These are phyloP conservation scores for Fusarium pseudonygamai DNA, from an alignment of 2,329 filamentous ascomycete genomes.

Conservation along the genomic window DNA sequence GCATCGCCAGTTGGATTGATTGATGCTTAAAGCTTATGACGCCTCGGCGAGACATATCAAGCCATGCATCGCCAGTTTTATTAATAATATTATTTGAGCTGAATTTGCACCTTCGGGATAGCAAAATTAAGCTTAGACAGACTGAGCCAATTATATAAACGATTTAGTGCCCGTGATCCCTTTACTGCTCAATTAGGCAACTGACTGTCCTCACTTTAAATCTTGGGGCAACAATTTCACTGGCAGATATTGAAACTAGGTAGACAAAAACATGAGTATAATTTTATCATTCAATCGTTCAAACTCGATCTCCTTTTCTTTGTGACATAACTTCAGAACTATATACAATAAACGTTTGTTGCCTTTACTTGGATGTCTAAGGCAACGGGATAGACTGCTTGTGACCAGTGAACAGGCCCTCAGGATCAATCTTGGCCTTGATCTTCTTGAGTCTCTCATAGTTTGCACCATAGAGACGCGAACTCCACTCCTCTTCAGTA, in stretches of 20 bases:
- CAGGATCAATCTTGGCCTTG: constrained; percentile 32
- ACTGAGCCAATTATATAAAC: rapidly evolving
- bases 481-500: constrained; percentile 36
- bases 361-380: neutral
- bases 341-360: neutral
- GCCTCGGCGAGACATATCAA: too few species aligned
- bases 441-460: constrained; percentile 34
- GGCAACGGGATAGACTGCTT: constrained; percentile 35
- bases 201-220: rapidly evolving
- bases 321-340: too few species aligned
- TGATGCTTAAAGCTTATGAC: too few species aligned
- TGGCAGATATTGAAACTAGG: too few species aligned
- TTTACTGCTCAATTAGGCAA: neutral
- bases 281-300: neutral
- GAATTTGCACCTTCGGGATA: rapidly evolving
- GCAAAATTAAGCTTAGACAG: neutral
- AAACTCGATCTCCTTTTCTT: neutral
- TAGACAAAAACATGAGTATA: neutral
- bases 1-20: rapidly evolving
- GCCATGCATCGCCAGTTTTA: too few species aligned
- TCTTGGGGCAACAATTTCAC: too few species aligned
- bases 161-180: rapidly evolving
- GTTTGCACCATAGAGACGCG: constrained; percentile 37
- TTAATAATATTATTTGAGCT: rapidly evolving
- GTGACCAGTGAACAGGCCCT: constrained; percentile 36